Conservation (phyloP, 805 yeast genomes). For the Saccharomycopsis sp. region DNA sequence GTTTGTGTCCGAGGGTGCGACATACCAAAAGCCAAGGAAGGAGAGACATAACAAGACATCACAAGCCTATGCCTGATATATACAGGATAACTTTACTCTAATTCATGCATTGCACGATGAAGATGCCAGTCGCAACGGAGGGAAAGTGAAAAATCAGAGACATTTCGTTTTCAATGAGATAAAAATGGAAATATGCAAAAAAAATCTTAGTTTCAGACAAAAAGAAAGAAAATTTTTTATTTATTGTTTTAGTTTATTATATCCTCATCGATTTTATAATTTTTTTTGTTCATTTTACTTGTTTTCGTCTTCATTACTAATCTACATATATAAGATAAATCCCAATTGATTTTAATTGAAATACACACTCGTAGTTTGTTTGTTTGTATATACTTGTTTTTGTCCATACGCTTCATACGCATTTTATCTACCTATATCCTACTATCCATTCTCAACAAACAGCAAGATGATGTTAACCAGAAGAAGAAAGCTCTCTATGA, state of each 20-base stretch:
- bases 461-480: neutral
- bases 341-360: too few relatives aligned
- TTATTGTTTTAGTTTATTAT: neutral
- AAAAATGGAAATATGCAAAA: neutral
- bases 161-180: neutral
- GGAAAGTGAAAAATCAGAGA: neutral
- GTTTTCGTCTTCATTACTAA: neutral
- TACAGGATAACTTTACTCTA: neutral
- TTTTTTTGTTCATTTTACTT: neutral
- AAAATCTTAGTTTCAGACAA: neutral
- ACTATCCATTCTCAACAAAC: neutral
- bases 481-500: neutral
- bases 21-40: neutral
- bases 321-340: too few relatives aligned
- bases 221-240: neutral
- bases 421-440: neutral
- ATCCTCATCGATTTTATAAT: neutral
- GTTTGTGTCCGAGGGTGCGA: neutral
- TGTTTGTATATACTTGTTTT: neutral
- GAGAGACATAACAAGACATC: neutral
- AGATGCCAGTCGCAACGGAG: neutral
- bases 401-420: neutral
- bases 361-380: neutral
- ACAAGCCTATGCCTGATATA: neutral
- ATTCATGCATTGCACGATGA: neutral